Base-by-base conservation (phyloP, 2,329 filamentous ascomycete species). In the Plectosphaerella cucumerina region DNA sequence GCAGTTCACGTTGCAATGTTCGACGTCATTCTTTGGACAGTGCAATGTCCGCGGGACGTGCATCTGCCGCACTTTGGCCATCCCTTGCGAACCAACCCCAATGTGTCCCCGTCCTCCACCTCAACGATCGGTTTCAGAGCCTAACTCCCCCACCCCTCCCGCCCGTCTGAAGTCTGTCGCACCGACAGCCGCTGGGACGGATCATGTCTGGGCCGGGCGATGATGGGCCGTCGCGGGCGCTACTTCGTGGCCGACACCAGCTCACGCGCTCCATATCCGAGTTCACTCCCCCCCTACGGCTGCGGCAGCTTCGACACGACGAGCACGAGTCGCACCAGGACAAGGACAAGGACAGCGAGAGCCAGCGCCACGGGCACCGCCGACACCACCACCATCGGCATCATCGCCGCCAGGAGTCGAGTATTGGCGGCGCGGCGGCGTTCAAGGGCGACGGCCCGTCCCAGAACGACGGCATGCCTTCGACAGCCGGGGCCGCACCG, bases 261-360 rank as follows among this genome's bases (percentile, higher is more conserved):
- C 70, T 82, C 53, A 77, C 73, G 53, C 75, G 78, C 33, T 84
- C 82, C 44, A 73, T 82, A 52, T 76, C 75, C 43, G 80, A 82
- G 56, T 59, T 81, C 48, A 70, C 77, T 21, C 72, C 75, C 34
- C 76, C 78, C 20, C 67, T 71, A 53, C 71, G 67, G 51, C 65
- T 70, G 56, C 45, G 20, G 63, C 71, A 73, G 53, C 66, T 69
- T 50, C 64, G 68, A 39, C 63, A 31, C 26, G 12, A 31, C 26
- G 26, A 31, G 63, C 60, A 63, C 41, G 60, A 62, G 45, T 57
- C 59, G 33, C 61, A 64, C 45, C 64, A 65, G n/a, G 66, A 66
- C 50, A 65, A 65, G 50, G 60, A 57, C 23, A 59, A 56, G 37
- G 61, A 67, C 49, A 65, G 58, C 42, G 62, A 66, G 44, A 62